phyloP scores from a whole-genome alignment of 225 moss, liverwort and hornwort species.

The Pseudoscleropodium purum region DNA sequence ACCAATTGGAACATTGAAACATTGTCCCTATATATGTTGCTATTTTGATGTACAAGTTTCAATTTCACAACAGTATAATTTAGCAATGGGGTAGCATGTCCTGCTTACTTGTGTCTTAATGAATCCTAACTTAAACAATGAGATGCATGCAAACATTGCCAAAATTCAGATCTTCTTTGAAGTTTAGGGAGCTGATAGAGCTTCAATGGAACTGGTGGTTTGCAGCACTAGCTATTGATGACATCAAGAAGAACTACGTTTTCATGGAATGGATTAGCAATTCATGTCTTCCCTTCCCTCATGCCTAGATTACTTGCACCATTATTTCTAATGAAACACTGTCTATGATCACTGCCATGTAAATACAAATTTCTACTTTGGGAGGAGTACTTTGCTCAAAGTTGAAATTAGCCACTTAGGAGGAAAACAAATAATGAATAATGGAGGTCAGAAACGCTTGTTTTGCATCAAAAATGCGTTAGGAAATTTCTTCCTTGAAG shows the following conservation, averaged over 20 bases:
- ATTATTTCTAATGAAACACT: too few relatives aligned
- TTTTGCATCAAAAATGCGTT: too few relatives aligned
- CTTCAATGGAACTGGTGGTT: background rate
- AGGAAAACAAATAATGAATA: background rate
- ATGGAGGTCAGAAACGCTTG: too few relatives aligned
- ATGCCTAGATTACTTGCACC: background rate
- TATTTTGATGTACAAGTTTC: too few relatives aligned
- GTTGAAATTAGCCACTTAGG: background rate
- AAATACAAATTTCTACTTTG: background rate
- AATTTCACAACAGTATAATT: too few relatives aligned
- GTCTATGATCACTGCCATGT: background rate
- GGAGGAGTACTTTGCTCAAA: background rate
- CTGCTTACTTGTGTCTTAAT: too few relatives aligned
- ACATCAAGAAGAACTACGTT: background rate
- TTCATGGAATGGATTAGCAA: constrained; percentile 9
- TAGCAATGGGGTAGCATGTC: too few relatives aligned
- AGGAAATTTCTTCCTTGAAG: background rate
- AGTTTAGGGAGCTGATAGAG: background rate
- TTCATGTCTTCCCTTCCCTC: constrained; percentile 4
- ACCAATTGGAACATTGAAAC: too few relatives aligned
- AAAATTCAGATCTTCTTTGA: background rate
- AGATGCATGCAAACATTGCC: background rate
- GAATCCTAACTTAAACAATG: too few relatives aligned
- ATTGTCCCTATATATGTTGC: too few relatives aligned
- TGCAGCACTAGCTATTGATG: constrained; percentile 10